Evolutionary conservation across 1,139 yeast species (phyloP), one percentile per base, ranked within the genome.

Genomic region (Saccharomyces hybrid): DNA sequence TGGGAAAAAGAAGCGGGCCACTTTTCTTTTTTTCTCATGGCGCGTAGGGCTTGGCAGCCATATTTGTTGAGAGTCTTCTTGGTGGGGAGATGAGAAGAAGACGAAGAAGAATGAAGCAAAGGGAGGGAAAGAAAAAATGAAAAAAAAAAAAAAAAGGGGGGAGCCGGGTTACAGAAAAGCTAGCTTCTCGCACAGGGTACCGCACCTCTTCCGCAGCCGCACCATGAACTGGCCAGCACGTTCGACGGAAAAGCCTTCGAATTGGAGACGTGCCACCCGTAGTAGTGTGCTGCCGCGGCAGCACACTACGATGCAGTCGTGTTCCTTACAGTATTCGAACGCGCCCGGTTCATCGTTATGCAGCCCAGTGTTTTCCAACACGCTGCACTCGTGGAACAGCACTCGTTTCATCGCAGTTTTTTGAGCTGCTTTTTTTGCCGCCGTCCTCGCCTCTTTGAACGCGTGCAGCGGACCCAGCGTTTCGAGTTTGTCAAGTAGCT

Each of bases 381-480:
- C 38, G 11, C 51, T 49, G 14, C 80, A 60, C 13, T 73, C 77
- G 31, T 73, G 71, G 6, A 84, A 62, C 5, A 80, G 73, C 1
- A 84, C 81, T 53, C 86, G 73, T 62, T 77, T 79, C 38, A 59
- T 1, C 2, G 9, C 44, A 8, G 23, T 2, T 2, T 9, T 9
- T 16, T 38, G 44, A 19, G 25, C 44, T 6, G 6, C 25, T 9
- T 46, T 16, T 16, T 27, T 46, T 3, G 16, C 27, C 57, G 68
- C 73, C 13, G 57, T 27, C 29, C 9, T 55, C 29, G 70, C 63
- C 44, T 74, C 76, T 54, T 77, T 79, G 64, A 73, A 79, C 0
- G 88, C 73, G 61, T 74, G 77, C 16, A 86, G 61, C 0, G 83
- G 76, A 0, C 95, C 95, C 52, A 88, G 67, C 0, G 86, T 83